phyloP scores from a whole-genome alignment of 2,329 filamentous ascomycete genomes.

The Fonsecaea nubica region DNA sequence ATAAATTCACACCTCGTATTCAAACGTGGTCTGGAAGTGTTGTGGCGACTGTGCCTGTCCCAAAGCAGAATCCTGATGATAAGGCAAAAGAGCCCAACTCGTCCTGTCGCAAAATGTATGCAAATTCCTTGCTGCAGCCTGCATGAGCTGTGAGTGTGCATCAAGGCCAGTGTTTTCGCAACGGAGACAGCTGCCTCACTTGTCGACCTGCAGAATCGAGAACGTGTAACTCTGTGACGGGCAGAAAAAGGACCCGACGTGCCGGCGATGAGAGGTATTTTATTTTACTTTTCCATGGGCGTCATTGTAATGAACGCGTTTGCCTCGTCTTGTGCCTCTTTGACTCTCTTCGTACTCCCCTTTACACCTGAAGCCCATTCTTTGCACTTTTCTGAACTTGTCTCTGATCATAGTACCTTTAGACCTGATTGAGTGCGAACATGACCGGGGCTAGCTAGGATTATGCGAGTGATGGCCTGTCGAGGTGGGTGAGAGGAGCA shows the following conservation, averaged over 20 bases:
- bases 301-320: not conserved
- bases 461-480: slow-evolving; percentile 6
- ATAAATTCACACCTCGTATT: slow-evolving; percentile 13
- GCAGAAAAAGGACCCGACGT: slow-evolving; percentile 6
- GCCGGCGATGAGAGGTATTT: slow-evolving; percentile 10
- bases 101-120: slow-evolving; percentile 9
- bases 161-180: not conserved
- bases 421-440: not conserved
- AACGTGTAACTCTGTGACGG: slow-evolving; percentile 1
- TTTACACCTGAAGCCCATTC: not conserved
- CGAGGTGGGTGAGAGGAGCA: not conserved
- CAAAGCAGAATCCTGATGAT: slow-evolving; percentile 15
- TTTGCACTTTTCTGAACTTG: not conserved
- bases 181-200: slow-evolving; percentile 6
- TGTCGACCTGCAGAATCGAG: slow-evolving; percentile 2
- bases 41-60: slow-evolving; percentile 20
- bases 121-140: slow-evolving; percentile 17
- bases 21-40: slow-evolving; percentile 7
- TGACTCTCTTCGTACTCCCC: not conserved
- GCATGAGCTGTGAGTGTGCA: slow-evolving; percentile 15
- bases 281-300: not conserved
- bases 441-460: not conserved
- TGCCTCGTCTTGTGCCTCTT: not conserved
- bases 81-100: slow-evolving; percentile 17
- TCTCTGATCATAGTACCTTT: not conserved